phyloP scores from a whole-genome alignment of 2,329 filamentous ascomycete species.

The Metarhizium guizhouense region DNA sequence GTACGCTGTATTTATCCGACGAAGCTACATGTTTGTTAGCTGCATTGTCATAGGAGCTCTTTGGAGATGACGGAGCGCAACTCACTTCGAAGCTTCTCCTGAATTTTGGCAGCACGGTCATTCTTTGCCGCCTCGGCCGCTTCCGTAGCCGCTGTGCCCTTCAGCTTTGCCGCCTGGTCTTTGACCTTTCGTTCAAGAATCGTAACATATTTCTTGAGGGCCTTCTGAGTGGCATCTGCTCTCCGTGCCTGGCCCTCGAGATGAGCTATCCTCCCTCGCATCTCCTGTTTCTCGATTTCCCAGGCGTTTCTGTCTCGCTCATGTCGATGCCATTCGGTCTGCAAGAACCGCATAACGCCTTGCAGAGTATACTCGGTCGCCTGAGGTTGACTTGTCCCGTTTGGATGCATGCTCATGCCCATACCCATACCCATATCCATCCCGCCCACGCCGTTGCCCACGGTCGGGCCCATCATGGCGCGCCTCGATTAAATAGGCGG shows the following conservation, averaged over 20 bases:
- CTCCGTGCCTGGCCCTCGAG: constrained; percentile 85
- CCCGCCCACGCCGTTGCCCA: constrained; percentile 36
- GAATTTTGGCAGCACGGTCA: constrained; percentile 42
- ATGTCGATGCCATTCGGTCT: constrained; percentile 98
- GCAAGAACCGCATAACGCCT: constrained; percentile 96
- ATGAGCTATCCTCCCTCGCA: constrained; percentile 94
- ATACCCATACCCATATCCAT: constrained; percentile 34
- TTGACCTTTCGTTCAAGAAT: constrained; percentile 85
- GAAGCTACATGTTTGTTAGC: constrained; percentile 25
- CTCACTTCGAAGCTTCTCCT: constrained; percentile 48
- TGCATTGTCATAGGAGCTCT: too few relatives aligned
- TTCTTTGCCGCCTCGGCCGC: constrained; percentile 37
- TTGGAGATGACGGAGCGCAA: constrained; percentile 1
- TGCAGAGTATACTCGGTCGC: constrained; percentile 56
- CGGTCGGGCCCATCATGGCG: constrained; percentile 33
- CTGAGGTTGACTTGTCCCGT: constrained; percentile 41
- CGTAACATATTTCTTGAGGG: constrained; percentile 79
- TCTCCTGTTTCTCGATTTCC: constrained; percentile 98
- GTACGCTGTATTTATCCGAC: constrained; percentile 30
- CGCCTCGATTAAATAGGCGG: constrained; percentile 24
- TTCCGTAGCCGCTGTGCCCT: constrained; percentile 30
- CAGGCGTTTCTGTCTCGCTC: constrained; percentile 96
- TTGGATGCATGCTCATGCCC: constrained; percentile 37
- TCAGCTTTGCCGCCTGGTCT: constrained; percentile 67
- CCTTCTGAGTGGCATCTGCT: constrained; percentile 80